These are phyloP conservation scores for Colletotrichum costaricense DNA, from an alignment of 2,329 filamentous ascomycete genomes.

Conservation along the genomic window DNA sequence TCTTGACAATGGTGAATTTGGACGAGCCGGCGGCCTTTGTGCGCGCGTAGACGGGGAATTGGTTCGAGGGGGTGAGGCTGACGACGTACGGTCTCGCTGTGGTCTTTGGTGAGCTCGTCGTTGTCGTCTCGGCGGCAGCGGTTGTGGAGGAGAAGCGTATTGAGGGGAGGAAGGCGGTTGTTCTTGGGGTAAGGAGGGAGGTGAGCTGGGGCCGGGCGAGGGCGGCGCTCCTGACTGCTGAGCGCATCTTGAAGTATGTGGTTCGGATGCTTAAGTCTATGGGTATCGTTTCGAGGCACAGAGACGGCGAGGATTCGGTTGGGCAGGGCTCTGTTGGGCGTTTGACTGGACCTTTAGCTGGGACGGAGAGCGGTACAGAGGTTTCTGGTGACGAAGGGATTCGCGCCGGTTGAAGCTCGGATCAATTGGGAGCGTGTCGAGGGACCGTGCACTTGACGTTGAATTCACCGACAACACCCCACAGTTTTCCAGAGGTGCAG, in stretches of 20 bases:
- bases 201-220: background rate
- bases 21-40: slow-evolving; percentile 81
- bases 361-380: background rate
- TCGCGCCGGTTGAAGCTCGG: slow-evolving; percentile 36
- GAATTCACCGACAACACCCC: background rate
- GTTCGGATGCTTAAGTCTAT: background rate
- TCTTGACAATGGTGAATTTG: slow-evolving; percentile 80
- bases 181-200: slow-evolving; percentile 8
- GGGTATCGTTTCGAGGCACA: background rate
- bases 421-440: background rate
- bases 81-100: slow-evolving; percentile 73
- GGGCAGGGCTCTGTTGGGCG: background rate
- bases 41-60: slow-evolving; percentile 82
- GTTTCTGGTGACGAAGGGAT: slow-evolving; percentile 29
- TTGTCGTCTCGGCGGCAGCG: slow-evolving; percentile 9
- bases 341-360: background rate
- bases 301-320: background rate
- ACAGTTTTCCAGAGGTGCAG: background rate
- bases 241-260: background rate
- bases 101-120: slow-evolving; percentile 35
- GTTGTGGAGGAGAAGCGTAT: slow-evolving; percentile 31
- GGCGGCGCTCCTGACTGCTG: slow-evolving; percentile 2
- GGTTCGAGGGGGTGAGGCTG: slow-evolving; percentile 74
- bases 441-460: background rate
- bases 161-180: slow-evolving; percentile 12